phyloP scores from a whole-genome alignment of 2,329 filamentous ascomycete genomes.

The Aureobasidium zeae region DNA sequence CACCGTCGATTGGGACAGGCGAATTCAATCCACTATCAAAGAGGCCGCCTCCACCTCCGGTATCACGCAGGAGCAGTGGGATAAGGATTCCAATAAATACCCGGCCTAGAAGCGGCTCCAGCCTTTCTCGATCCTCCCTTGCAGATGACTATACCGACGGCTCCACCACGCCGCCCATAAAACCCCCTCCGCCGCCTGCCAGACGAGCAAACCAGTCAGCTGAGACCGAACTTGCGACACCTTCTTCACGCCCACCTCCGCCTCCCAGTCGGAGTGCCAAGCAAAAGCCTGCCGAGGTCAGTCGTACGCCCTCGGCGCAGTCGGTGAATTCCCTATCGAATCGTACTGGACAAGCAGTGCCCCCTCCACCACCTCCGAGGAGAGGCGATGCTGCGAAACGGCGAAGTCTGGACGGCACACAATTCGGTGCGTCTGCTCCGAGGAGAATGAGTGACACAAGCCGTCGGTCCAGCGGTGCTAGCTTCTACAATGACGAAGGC shows the following conservation, averaged over 20 bases:
- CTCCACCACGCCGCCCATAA: background rate
- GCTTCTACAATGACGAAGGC: background rate
- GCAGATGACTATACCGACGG: slow-evolving; percentile 6
- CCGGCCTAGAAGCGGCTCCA: slow-evolving; percentile 23
- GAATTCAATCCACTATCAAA: slow-evolving; percentile 26
- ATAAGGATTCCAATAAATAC: slow-evolving; percentile 26
- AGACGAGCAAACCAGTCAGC: background rate
- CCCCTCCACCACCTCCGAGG: slow-evolving; percentile 14
- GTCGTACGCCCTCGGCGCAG: slow-evolving; percentile 9
- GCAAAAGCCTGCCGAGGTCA: background rate
- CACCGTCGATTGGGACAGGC: slow-evolving; percentile 16
- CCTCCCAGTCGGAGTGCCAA: slow-evolving; percentile 8
- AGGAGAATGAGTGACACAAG: slow-evolving; percentile 6
- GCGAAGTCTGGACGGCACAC: slow-evolving; percentile 12
- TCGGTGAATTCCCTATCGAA: background rate
- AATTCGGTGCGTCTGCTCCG: background rate
- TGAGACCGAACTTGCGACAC: background rate
- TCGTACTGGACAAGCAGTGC: background rate
- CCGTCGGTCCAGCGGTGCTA: slow-evolving; percentile 7
- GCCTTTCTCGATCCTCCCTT: slow-evolving; percentile 19
- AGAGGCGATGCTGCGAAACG: slow-evolving; percentile 14
- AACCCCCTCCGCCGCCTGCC: slow-evolving; percentile 15
- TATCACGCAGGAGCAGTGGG: slow-evolving; percentile 41
- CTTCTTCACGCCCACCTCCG: background rate
- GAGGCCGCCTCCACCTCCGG: slow-evolving; percentile 39